Evolutionary conservation across 2,329 filamentous ascomycete species (phyloP).

Genomic region (Taxawa tesnikishii): DNA sequence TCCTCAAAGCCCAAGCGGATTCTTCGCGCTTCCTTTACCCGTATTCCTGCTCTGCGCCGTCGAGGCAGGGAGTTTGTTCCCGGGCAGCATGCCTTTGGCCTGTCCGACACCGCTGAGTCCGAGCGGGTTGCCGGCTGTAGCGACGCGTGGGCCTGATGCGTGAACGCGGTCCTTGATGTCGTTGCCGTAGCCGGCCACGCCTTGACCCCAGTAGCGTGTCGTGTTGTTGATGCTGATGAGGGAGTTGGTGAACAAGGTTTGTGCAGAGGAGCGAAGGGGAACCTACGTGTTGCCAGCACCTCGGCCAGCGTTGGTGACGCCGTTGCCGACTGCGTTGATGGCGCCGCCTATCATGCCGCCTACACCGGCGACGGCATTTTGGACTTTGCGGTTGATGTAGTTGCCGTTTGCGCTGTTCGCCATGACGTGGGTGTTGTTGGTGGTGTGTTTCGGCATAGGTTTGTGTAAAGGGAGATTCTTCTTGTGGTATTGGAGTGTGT

Average conservation of each 20-base stretch:
- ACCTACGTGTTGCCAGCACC: conserved; percentile 29
- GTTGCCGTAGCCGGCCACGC: conserved; percentile 37
- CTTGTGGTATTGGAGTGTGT: too few species aligned
- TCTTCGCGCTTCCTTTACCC: conserved; percentile 24
- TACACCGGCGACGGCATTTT: conserved; percentile 28
- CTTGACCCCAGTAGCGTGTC: conserved; percentile 33
- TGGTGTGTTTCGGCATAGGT: too few species aligned
- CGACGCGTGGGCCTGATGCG: conserved; percentile 28
- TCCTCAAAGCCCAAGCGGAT: conserved; percentile 28
- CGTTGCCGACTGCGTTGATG: conserved; percentile 30
- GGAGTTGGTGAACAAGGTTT: neutral
- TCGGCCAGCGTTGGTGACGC: conserved; percentile 33
- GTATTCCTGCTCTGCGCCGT: conserved; percentile 12
- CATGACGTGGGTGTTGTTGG: neutral
- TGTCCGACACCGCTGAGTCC: conserved; percentile 24
- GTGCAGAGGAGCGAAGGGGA: neutral
- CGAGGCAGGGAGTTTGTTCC: conserved; percentile 8
- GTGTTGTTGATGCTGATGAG: conserved; percentile 29
- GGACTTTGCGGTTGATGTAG: conserved; percentile 34
- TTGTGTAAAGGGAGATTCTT: neutral
- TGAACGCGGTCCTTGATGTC: conserved; percentile 35
- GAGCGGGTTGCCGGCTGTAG: conserved; percentile 33
- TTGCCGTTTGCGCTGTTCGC: conserved; percentile 18
- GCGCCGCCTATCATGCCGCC: conserved; percentile 31
- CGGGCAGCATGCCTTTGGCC: conserved; percentile 14